Evolutionary conservation across 306 rosid genomes (phyloP).

Genomic region (Vachellia collinsii): DNA sequence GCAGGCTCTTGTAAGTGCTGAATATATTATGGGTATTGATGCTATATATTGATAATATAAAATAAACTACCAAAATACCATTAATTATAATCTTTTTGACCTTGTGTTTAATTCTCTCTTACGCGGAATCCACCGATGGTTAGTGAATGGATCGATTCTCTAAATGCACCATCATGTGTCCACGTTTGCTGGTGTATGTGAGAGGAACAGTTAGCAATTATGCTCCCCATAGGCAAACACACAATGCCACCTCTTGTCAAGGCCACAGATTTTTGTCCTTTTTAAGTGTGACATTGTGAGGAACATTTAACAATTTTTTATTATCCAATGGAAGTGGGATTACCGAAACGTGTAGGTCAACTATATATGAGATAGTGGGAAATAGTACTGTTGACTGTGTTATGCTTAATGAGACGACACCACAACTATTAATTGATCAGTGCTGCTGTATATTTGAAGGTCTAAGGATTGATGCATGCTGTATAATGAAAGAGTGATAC

Average conservation of each 20-base stretch:
- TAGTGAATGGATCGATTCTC: neutral
- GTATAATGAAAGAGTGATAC: neutral
- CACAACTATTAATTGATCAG: neutral
- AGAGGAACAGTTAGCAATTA: slow-evolving; percentile 23
- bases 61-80: neutral
- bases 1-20: neutral
- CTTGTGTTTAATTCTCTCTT: slow-evolving; percentile 16
- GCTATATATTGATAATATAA: neutral
- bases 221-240: slow-evolving; percentile 1
- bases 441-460: neutral
- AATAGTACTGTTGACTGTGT: neutral
- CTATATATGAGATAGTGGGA: neutral
- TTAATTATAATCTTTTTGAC: neutral
- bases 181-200: slow-evolving; percentile 24
- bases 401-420: neutral
- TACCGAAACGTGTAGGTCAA: neutral
- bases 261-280: neutral
- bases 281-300: neutral
- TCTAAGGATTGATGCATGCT: neutral
- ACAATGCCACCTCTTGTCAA: slow-evolving; percentile 1
- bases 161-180: neutral
- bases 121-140: slow-evolving; percentile 40
- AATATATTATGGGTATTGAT: neutral
- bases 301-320: neutral
- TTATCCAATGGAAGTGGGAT: neutral